These are phyloP conservation scores for Aspergillus persii DNA, from an alignment of 2,329 filamentous ascomycete species.

Conservation along the genomic window DNA sequence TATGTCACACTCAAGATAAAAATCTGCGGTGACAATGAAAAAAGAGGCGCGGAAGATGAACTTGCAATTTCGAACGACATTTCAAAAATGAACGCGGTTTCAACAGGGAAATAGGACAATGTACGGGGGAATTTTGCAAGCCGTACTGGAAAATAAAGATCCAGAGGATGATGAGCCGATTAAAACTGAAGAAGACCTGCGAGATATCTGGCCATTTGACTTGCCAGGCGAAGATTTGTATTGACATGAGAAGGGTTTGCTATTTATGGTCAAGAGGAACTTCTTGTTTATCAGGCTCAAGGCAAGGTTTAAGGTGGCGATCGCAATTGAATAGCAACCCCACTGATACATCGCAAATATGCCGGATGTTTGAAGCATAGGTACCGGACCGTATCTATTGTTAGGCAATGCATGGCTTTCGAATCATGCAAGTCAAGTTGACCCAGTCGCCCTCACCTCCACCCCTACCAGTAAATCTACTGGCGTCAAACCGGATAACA, in stretches of 20 bases:
- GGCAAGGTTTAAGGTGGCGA: too few species aligned
- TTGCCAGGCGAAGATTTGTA: too few species aligned
- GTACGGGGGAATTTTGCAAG: constrained; percentile 31
- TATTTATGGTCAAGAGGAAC: too few species aligned
- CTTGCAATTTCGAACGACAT: too few species aligned
- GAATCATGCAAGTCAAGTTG: neutral
- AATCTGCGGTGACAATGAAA: too few species aligned
- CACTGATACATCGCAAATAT: too few species aligned
- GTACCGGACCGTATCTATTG: neutral
- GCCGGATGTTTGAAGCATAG: too few species aligned
- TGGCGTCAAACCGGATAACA: neutral
- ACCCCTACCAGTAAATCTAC: neutral
- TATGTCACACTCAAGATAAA: too few species aligned
- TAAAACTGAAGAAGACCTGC: constrained; percentile 25
- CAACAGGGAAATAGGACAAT: constrained; percentile 38
- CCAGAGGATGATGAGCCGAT: constrained; percentile 35
- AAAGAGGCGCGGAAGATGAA: too few species aligned
- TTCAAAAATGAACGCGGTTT: constrained; percentile 47
- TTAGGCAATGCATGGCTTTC: neutral
- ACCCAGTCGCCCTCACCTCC: neutral
- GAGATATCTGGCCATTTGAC: constrained; percentile 39
- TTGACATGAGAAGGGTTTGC: too few species aligned
- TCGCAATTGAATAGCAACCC: too few species aligned
- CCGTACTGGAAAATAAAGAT: constrained; percentile 18
- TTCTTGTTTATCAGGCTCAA: too few species aligned